Evolutionary conservation across 148 eudicot genomes (phyloP), one percentile per base, ranked within the genome.

Genomic region (Linanthus parryae): DNA sequence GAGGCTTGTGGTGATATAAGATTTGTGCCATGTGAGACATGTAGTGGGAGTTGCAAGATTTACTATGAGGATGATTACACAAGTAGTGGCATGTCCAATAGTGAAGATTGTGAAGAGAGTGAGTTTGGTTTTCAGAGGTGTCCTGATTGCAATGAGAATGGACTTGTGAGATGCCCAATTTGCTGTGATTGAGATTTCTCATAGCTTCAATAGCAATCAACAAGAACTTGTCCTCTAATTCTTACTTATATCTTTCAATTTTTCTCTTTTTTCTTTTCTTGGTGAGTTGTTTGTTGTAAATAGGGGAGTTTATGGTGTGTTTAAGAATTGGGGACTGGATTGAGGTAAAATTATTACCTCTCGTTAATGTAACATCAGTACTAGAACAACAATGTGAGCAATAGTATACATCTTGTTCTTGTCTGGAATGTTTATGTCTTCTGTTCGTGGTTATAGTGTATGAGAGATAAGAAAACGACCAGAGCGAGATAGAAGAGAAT

Each of bases 111-210:
- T 11, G 77, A 63, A 12, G 74, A 60, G 14, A 65, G 53, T 39
- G 95, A 85, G 19, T 77, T 21, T 57, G 99, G 99, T 15, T 92
- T 92, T 38, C 88, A 84, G 24, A 73, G 83, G 48, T 92, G 99
- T 61, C 96, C 85, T 10, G 83, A 84, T 73, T 92, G 99, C 66
- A 92, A 92, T 54, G 99, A 92, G 46, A 92, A 92, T 62, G 99
- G 99, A 9, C 84, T 92, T 23, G 45, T 75, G n/a, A 67, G 96
- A 14, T 92, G 99, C 66, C 96, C 95, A 34, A 58, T 77, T 42
- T 92, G 99, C 62, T 79, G 89, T 62, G 80, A 70, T 59, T 90
- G 53, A 67, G n/a, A n/a, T n/a, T n/a, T n/a, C n/a, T n/a, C n/a
- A n/a, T n/a, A n/a, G n/a, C n/a, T n/a, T n/a, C n/a, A n/a, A n/a